Base-by-base conservation (phyloP, 371 early-diverging fungal genomes). In the Mucor lusitanicus region DNA sequence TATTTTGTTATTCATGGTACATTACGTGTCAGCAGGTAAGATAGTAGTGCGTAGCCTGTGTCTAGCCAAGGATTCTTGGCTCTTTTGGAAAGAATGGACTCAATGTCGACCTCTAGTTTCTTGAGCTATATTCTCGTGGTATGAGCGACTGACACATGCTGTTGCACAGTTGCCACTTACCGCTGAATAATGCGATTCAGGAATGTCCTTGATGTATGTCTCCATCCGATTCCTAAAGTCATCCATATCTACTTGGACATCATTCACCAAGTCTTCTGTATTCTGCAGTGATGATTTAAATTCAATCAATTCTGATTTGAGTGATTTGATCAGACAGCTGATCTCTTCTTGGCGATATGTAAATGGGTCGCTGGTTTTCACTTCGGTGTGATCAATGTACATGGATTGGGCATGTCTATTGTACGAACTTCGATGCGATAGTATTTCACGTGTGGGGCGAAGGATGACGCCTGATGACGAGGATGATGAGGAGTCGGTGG, bases 61-160 rank as follows among this genome's bases (percentile, higher is more conserved):
- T 83, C 83, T 11, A 80, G 59, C 80, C 81, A 83, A 19, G 83
- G 84, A 39, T 77, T 84, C 39, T 84, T 79, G 7, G 84, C 80
- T 50, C 84, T 70, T 42, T 78, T 84, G 13, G 81, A 75, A 17
- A 81, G 55, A 55, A 84, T 84, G 3, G 69, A 75, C 25, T 81
- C 81, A 23, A 84, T 75, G 60, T 81, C 78, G 3, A 79, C 77
- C 61, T 84, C 84, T 7, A 84, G 58, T 57, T 70, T 74, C 46
- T 81, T 84, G 4, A 83, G 66, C 84, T 83, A 64, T 7, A 12
- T 35, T 35, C 12, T 35, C 37, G 12, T 12, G 37, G 2, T 35
- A 35, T 35, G 3, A 35, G 37, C 37, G 37, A 12, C 12, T 35
- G 37, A 35, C 30, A 71, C 17, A 19, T 48, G 40, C 39, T 37